Conservation (phyloP, 1,284 basidiomycete species). For the Coniferiporia weirii region DNA sequence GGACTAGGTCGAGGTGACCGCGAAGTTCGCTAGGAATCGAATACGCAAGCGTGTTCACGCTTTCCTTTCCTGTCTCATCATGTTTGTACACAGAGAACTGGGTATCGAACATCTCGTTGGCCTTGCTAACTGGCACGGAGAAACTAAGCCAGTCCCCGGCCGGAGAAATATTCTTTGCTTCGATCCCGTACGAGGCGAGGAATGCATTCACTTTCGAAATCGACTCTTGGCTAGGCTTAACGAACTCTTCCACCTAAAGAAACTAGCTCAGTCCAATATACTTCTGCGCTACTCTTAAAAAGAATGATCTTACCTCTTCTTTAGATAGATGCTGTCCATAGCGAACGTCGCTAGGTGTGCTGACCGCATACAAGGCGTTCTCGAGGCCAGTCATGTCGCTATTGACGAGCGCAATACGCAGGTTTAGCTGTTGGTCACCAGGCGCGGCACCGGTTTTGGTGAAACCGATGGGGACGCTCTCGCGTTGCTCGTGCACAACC, state of each 20-base stretch:
- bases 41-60: conserved; percentile 21
- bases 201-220: conserved; percentile 19
- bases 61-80: conserved; percentile 16
- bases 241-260: conserved; percentile 20
- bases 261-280: not conserved
- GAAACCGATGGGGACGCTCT: conserved; percentile 22
- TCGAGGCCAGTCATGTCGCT: conserved; percentile 24
- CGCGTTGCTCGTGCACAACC: conserved; percentile 24
- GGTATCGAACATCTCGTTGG: conserved; percentile 20
- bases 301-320: conserved; percentile 23
- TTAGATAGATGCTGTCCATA: conserved; percentile 29
- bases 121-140: conserved; percentile 19
- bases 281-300: not conserved
- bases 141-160: conserved; percentile 25
- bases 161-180: conserved; percentile 10
- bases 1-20: conserved; percentile 24
- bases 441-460: conserved; percentile 21
- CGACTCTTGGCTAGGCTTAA: conserved; percentile 20
- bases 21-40: conserved; percentile 22
- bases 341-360: conserved; percentile 24
- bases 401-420: conserved; percentile 25
- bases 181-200: conserved; percentile 18
- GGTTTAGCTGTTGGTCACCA: conserved; percentile 20
- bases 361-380: conserved; percentile 25
- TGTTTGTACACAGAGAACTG: conserved; percentile 20